Evolutionary conservation across 1,284 basidiomycete species (phyloP), one percentile per base, ranked within the genome.

Genomic region (Ceratobasidium theobromae): DNA sequence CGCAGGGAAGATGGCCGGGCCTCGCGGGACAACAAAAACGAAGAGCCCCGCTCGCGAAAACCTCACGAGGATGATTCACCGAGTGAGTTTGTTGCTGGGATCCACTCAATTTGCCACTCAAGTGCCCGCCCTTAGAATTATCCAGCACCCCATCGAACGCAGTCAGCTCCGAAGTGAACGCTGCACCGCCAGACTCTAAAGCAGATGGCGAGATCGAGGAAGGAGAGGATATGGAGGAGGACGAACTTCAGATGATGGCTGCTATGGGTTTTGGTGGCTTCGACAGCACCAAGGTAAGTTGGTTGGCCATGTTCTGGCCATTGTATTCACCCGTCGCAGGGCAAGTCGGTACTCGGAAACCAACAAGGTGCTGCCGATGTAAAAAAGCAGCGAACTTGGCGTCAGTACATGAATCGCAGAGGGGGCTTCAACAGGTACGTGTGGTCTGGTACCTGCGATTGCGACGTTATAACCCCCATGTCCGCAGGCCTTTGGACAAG

Each of bases 391-490:
- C 82, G 95, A 64, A 96, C 93, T 28, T 98, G 95, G 95, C 81
- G 95, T 70, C 95, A 98, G 77, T 95, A 95, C 75, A 95, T 95
- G 93, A 95, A 95, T 74, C 82, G 89, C 71, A 88, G 93, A 69
- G 94, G 94, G 71, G 94, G 94, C 64, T 96, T 97, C 83, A 97
- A 96, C 80, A 88, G 91, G 86, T 87, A 65, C 64, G 79, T 75
- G 8, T 9, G 38, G 46, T 66, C 53, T 18, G 12, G 33, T 65
- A 58, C 23, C 43, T 35, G 9, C 8, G 16, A n/a, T 21, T 32
- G 4, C n/a, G 33, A 41, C 40, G 33, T 69, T 53, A 71, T 76
- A 49, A 71, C 58, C 27, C 35, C 21, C 35, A 53, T 51, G 55
- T 53, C 41, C 23, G 14, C 74, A 91, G 84, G 65, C 86, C 87